Evolutionary conservation across 306 rosid species (phyloP).

Genomic region (Vachellia collinsii): DNA sequence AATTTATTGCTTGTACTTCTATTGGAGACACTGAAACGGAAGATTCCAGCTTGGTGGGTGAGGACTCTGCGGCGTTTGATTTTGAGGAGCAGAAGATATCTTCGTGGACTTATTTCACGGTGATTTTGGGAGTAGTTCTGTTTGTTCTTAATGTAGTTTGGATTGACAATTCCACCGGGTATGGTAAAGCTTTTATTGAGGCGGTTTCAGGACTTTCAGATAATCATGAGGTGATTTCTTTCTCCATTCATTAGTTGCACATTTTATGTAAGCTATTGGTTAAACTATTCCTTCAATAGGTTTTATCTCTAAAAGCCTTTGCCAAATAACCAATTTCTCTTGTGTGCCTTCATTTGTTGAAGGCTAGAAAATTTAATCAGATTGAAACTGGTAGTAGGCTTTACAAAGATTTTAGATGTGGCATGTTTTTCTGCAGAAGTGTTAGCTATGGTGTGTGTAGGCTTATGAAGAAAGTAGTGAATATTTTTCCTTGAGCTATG

Average conservation of each 20-base stretch:
- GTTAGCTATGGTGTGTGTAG: background rate
- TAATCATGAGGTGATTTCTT: slow-evolving; percentile 64
- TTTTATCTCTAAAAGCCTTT: background rate
- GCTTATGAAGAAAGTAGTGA: background rate
- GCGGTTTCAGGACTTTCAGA: slow-evolving; percentile 69
- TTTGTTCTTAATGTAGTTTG: slow-evolving; percentile 67
- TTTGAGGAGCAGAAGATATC: slow-evolving; percentile 67
- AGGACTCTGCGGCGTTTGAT: slow-evolving; percentile 75
- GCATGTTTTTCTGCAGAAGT: background rate
- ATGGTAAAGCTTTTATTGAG: slow-evolving; percentile 68
- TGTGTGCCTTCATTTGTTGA: background rate
- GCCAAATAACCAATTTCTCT: background rate
- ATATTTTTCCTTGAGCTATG: background rate
- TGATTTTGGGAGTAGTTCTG: slow-evolving; percentile 68
- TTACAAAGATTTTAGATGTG: too few relatives aligned
- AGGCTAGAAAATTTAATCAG: background rate
- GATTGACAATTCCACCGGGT: slow-evolving; percentile 78
- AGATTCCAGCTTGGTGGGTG: slow-evolving; percentile 51
- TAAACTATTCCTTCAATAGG: background rate
- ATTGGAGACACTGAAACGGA: slow-evolving; percentile 34
- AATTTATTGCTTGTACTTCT: slow-evolving; percentile 46
- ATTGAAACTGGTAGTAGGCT: background rate
- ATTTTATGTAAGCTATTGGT: background rate
- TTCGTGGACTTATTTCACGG: slow-evolving; percentile 71
- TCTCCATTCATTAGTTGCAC: background rate